Evolutionary conservation across 2,329 filamentous ascomycete species (phyloP).

Genomic region (Epichloe baconii): DNA sequence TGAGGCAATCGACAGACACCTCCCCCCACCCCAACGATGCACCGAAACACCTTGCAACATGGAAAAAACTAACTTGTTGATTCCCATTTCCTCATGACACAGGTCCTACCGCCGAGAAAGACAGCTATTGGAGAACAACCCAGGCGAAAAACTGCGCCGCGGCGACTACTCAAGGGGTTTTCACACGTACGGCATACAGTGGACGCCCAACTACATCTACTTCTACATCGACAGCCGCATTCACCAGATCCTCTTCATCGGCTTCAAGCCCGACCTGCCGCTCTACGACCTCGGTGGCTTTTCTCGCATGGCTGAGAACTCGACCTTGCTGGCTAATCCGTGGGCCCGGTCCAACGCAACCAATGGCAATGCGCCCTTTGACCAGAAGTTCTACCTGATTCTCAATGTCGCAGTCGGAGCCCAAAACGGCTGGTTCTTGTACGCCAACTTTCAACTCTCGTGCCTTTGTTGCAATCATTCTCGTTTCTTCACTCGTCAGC

Average conservation of each 20-base stretch:
- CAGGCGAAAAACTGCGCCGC: slow-evolving; percentile 20
- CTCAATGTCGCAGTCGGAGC: slow-evolving; percentile 37
- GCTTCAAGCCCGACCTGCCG: slow-evolving; percentile 18
- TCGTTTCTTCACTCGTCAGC: background rate
- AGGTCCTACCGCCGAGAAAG: slow-evolving; percentile 14
- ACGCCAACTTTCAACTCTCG: slow-evolving; percentile 6
- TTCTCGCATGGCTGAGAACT: slow-evolving; percentile 24
- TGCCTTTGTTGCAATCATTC: background rate
- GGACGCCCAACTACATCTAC: slow-evolving; percentile 38
- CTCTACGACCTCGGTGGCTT: slow-evolving; percentile 32
- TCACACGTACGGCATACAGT: slow-evolving; percentile 41
- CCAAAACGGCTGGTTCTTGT: slow-evolving; percentile 35
- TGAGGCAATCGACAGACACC: no score
- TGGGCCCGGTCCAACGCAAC: slow-evolving; percentile 27
- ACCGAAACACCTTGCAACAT: no score
- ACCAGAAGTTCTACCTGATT: slow-evolving; percentile 37
- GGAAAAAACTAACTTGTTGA: background rate
- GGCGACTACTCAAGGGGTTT: slow-evolving; percentile 28
- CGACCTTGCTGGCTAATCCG: slow-evolving; percentile 28
- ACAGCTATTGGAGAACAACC: slow-evolving; percentile 23
- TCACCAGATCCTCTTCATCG: slow-evolving; percentile 24
- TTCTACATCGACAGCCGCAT: slow-evolving; percentile 36
- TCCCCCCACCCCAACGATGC: no score
- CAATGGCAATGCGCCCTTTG: slow-evolving; percentile 34
- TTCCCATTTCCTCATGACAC: background rate